Percentiles rank a stretch among this genome's conserved stretches.
Evolutionary conservation across 352 stramenopile species (phyloP).

Genomic region (Blastocystis sp.): DNA sequence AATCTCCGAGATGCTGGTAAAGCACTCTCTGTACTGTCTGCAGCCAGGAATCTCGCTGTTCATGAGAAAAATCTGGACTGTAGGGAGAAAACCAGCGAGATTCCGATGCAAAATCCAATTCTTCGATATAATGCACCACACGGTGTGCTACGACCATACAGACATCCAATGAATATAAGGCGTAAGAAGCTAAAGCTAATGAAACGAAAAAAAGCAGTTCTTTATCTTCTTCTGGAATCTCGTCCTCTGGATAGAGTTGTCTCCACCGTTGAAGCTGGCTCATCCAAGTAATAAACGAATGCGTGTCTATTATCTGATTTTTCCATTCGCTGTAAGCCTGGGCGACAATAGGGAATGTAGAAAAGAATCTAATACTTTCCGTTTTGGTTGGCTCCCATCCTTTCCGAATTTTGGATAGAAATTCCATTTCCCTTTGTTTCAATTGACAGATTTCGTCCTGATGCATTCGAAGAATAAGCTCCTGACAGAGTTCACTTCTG

Average conservation of each 20-base stretch:
- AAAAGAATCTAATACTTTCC: not conserved
- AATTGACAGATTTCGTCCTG: not conserved
- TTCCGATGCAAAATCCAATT: not conserved
- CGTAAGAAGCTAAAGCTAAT: not conserved
- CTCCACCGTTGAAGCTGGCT: not conserved
- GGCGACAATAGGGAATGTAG: not conserved
- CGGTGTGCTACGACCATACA: not conserved
- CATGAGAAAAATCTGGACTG: not conserved
- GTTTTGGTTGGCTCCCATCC: conserved; percentile 1
- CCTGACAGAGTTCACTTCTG: not conserved
- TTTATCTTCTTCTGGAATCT: not conserved
- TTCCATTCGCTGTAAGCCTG: not conserved
- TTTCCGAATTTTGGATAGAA: not conserved
- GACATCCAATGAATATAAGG: not conserved
- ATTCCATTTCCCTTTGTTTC: not conserved
- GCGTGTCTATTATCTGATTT: not conserved
- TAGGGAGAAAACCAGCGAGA: not conserved
- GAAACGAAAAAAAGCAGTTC: not conserved
- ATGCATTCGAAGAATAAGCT: not conserved
- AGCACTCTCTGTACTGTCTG: not conserved
- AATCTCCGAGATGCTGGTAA: not conserved
- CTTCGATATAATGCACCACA: not conserved
- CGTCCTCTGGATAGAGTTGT: not conserved
- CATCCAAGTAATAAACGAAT: conserved; percentile 4
- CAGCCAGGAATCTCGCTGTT: not conserved